A percentile compares a stretch with the other conserved stretches of the same genome.
These are phyloP conservation scores for Annona squamosa DNA, from an alignment of 164 flowering plant genomes.

Conservation along the genomic window DNA sequence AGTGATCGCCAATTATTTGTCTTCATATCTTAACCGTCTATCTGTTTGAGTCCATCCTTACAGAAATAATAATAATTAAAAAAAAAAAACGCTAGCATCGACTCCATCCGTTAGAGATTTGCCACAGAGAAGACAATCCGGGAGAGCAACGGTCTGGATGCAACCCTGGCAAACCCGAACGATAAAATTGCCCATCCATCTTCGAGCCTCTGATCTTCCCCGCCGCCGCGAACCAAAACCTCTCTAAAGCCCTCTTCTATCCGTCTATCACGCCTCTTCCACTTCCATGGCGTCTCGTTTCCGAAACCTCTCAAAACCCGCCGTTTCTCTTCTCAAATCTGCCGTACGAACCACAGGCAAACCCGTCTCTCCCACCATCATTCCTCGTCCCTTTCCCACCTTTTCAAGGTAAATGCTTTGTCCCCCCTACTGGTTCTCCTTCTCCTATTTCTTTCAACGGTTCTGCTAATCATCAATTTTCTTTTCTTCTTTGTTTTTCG, in stretches of 20 bases:
- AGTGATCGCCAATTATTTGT: too few relatives aligned
- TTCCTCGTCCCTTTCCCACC: slow-evolving; percentile 28
- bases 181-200: background rate
- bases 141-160: too few relatives aligned
- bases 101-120: too few relatives aligned
- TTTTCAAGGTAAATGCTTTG: slow-evolving; percentile 31
- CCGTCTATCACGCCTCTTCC: background rate
- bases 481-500: background rate
- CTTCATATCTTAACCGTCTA: too few relatives aligned
- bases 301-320: slow-evolving; percentile 54
- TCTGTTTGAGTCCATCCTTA: too few relatives aligned
- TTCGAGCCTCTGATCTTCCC: background rate
- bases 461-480: background rate
- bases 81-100: too few relatives aligned
- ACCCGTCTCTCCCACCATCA: slow-evolving; percentile 23
- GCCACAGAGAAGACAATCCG: too few relatives aligned
- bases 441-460: background rate
- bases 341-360: slow-evolving; percentile 35
- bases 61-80: too few relatives aligned
- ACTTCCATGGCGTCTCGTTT: slow-evolving; percentile 60
- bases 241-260: slow-evolving; percentile 2
- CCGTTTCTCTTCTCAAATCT: slow-evolving; percentile 43
- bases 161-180: background rate
- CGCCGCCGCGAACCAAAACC: background rate
- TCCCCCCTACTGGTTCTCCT: background rate